These are phyloP conservation scores for Dorcoceras hygrometricum DNA, from an alignment of 257 asterid species.

Conservation along the genomic window DNA sequence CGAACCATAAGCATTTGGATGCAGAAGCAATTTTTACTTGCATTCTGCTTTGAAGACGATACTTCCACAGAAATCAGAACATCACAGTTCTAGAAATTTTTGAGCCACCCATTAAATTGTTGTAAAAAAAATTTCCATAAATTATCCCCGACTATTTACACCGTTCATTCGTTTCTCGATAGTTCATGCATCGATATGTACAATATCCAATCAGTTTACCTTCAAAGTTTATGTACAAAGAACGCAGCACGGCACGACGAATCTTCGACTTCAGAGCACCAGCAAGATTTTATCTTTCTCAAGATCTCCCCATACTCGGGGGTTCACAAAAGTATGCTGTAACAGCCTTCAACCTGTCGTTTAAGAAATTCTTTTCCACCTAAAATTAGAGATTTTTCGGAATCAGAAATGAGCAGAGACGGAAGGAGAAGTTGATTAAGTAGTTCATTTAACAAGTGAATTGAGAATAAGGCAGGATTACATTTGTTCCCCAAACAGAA, in stretches of 20 bases:
- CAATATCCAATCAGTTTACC: not conserved
- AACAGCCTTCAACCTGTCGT: constrained; percentile 74
- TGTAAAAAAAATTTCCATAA: too few relatives aligned
- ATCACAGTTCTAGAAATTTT: not conserved
- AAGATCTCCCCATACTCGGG: constrained; percentile 11
- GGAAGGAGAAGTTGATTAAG: not conserved
- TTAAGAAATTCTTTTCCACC: constrained; percentile 85
- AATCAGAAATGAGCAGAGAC: constrained; percentile 2
- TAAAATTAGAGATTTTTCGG: constrained; percentile 26
- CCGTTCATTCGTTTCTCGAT: not conserved
- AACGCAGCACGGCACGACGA: not conserved
- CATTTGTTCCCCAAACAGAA: not conserved
- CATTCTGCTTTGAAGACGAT: not conserved
- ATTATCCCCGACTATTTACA: not conserved
- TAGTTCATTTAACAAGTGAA: not conserved
- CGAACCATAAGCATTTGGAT: too few relatives aligned
- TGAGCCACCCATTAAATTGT: not conserved
- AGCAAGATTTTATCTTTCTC: not conserved
- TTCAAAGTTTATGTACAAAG: not conserved
- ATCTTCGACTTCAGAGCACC: not conserved
- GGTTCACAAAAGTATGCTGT: constrained; percentile 76
- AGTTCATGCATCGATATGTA: not conserved
- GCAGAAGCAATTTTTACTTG: not conserved
- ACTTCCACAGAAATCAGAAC: too few relatives aligned
- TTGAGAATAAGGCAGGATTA: not conserved